phyloP scores from a whole-genome alignment of 2,329 filamentous ascomycete species.

The Huntiella bhutanensis region DNA sequence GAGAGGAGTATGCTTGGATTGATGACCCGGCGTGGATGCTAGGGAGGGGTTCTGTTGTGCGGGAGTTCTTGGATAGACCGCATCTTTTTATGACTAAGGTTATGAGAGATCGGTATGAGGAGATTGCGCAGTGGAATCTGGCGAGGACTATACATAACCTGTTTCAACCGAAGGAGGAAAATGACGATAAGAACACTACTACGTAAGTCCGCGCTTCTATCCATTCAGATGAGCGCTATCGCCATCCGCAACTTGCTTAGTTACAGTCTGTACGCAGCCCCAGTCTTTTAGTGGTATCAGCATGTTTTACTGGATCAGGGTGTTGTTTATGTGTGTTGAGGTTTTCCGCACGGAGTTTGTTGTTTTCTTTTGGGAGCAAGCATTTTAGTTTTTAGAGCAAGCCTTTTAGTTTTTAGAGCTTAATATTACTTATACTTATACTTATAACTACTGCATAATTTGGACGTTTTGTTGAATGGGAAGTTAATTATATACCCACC shows the following conservation, averaged over 20 bases:
- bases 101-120: slow-evolving; percentile 8
- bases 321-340: too few species aligned
- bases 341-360: too few species aligned
- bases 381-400: too few species aligned
- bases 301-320: too few species aligned
- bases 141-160: neutral
- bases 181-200: neutral
- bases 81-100: slow-evolving; percentile 6
- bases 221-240: too few species aligned
- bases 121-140: slow-evolving; percentile 1
- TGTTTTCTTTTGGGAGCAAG: too few species aligned
- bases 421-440: too few species aligned
- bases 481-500: neutral
- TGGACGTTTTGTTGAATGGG: too few species aligned
- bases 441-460: neutral
- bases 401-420: too few species aligned
- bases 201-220: neutral
- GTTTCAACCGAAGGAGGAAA: neutral
- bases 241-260: too few species aligned
- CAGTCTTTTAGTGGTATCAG: too few species aligned
- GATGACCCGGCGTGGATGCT: slow-evolving; percentile 3
- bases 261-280: too few species aligned
- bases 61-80: slow-evolving; percentile 3
- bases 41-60: slow-evolving; percentile 2
- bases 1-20: slow-evolving; percentile 10